Percentiles rank a stretch among this genome's conserved stretches.
These are phyloP conservation scores for Aspergillus kassunensis DNA, from an alignment of 495 filamentous ascomycete species.

Conservation along the genomic window DNA sequence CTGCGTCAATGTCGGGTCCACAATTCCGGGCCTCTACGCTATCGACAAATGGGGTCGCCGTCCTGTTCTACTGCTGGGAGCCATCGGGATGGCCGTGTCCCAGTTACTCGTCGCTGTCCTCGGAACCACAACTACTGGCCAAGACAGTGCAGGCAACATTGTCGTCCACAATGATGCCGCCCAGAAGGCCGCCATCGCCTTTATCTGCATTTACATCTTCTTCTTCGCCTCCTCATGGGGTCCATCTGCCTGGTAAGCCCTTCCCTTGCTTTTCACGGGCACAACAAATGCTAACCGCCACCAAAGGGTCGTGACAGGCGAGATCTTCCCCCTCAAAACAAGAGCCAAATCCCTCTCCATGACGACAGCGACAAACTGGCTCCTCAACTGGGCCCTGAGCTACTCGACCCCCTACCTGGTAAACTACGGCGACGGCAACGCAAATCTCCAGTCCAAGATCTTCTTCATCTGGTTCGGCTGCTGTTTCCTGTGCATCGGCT, in stretches of 20 bases:
- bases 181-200: slow-evolving; percentile 52
- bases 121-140: slow-evolving; percentile 60
- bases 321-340: slow-evolving; percentile 74
- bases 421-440: background rate
- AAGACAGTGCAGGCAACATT: too few species aligned
- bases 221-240: background rate
- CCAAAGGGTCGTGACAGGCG: slow-evolving; percentile 59
- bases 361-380: slow-evolving; percentile 77
- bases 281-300: too few species aligned
- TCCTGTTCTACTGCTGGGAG: slow-evolving; percentile 59
- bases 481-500: background rate
- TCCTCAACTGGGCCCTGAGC: slow-evolving; percentile 60
- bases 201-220: slow-evolving; percentile 5
- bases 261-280: slow-evolving; percentile 34
- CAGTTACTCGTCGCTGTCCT: slow-evolving; percentile 68
- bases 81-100: slow-evolving; percentile 64
- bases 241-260: too few species aligned
- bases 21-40: slow-evolving; percentile 64
- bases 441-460: background rate
- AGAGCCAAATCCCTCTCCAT: slow-evolving; percentile 70
- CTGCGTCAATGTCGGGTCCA: slow-evolving; percentile 67
- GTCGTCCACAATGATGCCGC: slow-evolving; percentile 12
- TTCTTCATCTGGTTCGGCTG: background rate
- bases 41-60: slow-evolving; percentile 68
- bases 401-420: background rate